phyloP scores from a whole-genome alignment of 805 yeast genomes.

The Komagataella ulmi region DNA sequence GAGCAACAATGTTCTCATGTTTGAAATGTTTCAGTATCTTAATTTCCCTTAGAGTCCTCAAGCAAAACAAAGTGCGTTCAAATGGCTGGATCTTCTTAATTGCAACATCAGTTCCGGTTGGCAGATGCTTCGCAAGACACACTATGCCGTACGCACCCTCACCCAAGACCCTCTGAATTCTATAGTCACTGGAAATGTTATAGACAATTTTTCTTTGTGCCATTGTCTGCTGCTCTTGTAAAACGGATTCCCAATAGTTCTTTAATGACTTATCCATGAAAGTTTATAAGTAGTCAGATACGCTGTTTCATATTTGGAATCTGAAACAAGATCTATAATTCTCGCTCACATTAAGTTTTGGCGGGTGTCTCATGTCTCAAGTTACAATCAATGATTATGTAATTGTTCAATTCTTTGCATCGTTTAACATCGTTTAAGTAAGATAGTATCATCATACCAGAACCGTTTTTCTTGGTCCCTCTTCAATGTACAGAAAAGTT shows the following conservation, averaged over 20 bases:
- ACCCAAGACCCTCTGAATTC: conserved; percentile 49
- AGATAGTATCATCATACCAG: neutral
- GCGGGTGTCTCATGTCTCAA: neutral
- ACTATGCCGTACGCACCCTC: conserved; percentile 81
- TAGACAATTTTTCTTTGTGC: conserved; percentile 35
- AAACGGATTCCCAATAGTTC: neutral
- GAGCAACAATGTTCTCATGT: conserved; percentile 62
- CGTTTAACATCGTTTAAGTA: neutral
- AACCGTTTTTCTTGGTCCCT: neutral
- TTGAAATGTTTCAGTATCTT: conserved; percentile 50
- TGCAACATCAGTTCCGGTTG: conserved; percentile 53
- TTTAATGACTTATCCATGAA: neutral
- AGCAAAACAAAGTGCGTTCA: conserved; percentile 47
- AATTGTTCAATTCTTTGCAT: neutral
- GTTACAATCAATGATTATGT: neutral
- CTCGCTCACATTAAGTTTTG: neutral
- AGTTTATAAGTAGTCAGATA: neutral
- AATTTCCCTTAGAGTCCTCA: conserved; percentile 61
- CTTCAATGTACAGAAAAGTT: conserved; percentile 4
- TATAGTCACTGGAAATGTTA: conserved; percentile 50
- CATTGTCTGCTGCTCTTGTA: conserved; percentile 4
- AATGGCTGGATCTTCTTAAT: conserved; percentile 70
- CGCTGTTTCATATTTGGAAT: neutral
- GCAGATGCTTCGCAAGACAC: conserved; percentile 51
- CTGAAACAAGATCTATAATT: neutral